Evolutionary conservation across 208 protist genomes (phyloP).

Genomic region (Trypanosoma platydactyli): DNA sequence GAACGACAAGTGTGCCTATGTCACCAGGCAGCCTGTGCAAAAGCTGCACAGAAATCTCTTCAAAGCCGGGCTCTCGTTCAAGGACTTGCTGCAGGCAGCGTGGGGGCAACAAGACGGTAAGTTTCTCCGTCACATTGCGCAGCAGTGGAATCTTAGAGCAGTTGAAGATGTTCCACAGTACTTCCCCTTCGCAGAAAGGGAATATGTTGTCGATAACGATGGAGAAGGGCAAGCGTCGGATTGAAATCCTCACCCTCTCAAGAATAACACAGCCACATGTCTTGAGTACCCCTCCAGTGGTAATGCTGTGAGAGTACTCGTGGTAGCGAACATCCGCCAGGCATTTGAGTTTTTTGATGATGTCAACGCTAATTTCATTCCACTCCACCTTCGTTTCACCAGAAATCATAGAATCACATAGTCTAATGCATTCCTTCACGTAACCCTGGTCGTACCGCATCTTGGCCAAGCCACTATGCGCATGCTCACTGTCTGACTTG

Average conservation of each 20-base stretch:
- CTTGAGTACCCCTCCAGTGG: constrained; percentile 14
- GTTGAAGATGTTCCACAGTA: constrained; percentile 32
- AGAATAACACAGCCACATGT: constrained; percentile 27
- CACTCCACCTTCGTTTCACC: constrained; percentile 17
- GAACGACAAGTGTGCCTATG: neutral
- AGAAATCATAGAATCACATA: constrained; percentile 30
- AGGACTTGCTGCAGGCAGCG: constrained; percentile 10
- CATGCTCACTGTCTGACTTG: constrained; percentile 16
- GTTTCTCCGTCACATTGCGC: constrained; percentile 26
- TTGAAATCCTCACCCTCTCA: constrained; percentile 20
- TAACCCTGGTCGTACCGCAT: constrained; percentile 27
- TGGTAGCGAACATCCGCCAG: constrained; percentile 17
- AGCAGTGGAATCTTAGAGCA: constrained; percentile 42
- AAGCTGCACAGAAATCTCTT: constrained; percentile 12
- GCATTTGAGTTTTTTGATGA: constrained; percentile 10
- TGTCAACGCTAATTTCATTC: constrained; percentile 19
- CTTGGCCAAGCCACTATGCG: constrained; percentile 18
- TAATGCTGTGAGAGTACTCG: constrained; percentile 16
- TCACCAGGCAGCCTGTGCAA: neutral
- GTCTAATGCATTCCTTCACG: constrained; percentile 18
- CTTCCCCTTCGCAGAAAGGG: constrained; percentile 33
- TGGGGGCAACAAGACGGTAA: constrained; percentile 24
- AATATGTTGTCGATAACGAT: constrained; percentile 36
- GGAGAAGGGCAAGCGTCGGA: constrained; percentile 40
- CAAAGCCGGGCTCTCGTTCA: constrained; percentile 16